Percentiles rank a stretch among this genome's conserved stretches.
Evolutionary conservation across 192 early-diverging fungal species (phyloP).

Genomic region (Coemansia sp.): DNA sequence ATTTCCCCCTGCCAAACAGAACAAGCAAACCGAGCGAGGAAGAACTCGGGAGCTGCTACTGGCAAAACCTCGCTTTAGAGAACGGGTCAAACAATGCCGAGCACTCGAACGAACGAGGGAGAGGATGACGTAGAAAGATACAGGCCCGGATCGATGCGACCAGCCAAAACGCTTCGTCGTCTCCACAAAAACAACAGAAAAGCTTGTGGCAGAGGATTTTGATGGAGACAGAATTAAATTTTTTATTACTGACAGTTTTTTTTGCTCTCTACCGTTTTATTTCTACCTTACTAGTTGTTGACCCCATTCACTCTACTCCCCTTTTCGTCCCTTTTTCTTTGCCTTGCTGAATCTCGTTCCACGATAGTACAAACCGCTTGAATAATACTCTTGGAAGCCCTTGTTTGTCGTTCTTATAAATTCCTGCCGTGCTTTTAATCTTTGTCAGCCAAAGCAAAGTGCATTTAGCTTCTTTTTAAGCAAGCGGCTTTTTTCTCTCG

Average conservation of each 20-base stretch:
- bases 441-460: neutral
- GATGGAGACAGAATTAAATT: too few species aligned
- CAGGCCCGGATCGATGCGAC: neutral
- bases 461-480: neutral
- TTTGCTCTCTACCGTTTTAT: too few species aligned
- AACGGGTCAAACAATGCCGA: too few species aligned
- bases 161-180: neutral
- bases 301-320: neutral
- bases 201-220: neutral
- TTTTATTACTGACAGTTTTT: too few species aligned
- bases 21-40: too few species aligned
- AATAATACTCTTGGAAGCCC: neutral
- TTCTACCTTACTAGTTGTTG: too few species aligned
- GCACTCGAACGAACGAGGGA: too few species aligned
- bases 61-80: too few species aligned
- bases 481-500: neutral
- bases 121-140: too few species aligned
- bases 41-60: too few species aligned
- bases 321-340: neutral
- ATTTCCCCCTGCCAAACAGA: too few species aligned
- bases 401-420: neutral
- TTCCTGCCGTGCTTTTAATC: slow-evolving; percentile 3
- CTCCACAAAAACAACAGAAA: neutral
- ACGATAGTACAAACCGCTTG: neutral
- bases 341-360: slow-evolving; percentile 3